phyloP scores from a whole-genome alignment of 768 basidiomycete genomes.

The Tulasnella sp. region DNA sequence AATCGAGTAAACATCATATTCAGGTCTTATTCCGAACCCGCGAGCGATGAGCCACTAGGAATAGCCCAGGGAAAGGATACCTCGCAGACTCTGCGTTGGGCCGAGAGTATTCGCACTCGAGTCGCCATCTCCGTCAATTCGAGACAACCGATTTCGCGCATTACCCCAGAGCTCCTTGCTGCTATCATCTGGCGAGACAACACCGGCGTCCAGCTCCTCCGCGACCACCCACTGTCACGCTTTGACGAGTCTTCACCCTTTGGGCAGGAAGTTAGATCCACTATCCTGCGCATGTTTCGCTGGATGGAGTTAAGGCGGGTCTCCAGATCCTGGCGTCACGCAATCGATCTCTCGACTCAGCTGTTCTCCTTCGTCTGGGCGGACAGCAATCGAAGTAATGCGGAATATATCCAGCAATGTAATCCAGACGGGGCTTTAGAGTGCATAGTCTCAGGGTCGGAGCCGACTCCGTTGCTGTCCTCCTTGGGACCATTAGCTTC shows the following conservation, averaged over 20 bases:
- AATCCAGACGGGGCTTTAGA: background rate
- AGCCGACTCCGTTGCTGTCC: background rate
- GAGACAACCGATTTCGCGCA: background rate
- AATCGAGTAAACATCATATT: too few relatives aligned
- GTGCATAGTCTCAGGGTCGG: background rate
- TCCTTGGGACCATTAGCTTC: background rate
- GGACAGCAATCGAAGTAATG: background rate
- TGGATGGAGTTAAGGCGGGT: background rate
- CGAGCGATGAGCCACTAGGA: too few relatives aligned
- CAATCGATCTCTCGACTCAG: background rate
- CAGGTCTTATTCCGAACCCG: too few relatives aligned
- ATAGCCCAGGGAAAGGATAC: too few relatives aligned
- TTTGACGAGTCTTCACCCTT: too few relatives aligned
- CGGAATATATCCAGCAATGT: background rate
- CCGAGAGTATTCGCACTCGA: background rate
- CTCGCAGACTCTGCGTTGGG: too few relatives aligned
- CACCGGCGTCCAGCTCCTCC: background rate
- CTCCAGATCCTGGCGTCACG: background rate
- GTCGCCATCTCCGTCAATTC: background rate
- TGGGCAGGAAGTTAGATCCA: background rate
- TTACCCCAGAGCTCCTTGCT: background rate
- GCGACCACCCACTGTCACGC: background rate
- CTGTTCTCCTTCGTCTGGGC: background rate
- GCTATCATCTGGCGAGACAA: background rate
- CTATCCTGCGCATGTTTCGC: background rate